Percentiles rank a stretch among this genome's conserved stretches.
phyloP scores from a whole-genome alignment of 345 rosid species.

The Arabis alpina region DNA sequence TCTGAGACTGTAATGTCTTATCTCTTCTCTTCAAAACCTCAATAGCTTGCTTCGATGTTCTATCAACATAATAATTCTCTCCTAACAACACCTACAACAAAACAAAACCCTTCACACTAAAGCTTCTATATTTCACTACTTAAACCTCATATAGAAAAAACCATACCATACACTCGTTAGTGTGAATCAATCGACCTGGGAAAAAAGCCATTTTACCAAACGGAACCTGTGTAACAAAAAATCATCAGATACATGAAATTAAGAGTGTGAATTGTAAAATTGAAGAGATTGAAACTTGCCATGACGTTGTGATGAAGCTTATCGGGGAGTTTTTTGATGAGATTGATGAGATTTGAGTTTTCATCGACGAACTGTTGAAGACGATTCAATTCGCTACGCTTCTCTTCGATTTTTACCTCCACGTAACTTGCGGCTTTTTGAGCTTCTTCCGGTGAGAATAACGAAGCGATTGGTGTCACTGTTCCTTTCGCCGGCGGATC shows the following conservation, averaged over 20 bases:
- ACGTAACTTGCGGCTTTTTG: conserved; percentile 71
- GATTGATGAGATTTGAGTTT: conserved; percentile 63
- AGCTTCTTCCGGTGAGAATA: conserved; percentile 68
- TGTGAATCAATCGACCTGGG: conserved; percentile 85
- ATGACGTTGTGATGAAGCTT: conserved; percentile 82
- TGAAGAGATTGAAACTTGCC: conserved; percentile 44
- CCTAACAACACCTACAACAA: conserved; percentile 74
- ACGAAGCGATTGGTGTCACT: conserved; percentile 67
- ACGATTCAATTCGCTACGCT: conserved; percentile 57
- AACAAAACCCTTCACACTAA: not conserved
- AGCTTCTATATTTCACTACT: not conserved
- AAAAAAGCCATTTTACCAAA: conserved; percentile 85
- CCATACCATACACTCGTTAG: conserved; percentile 81
- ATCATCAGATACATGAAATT: not conserved
- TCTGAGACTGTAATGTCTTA: conserved; percentile 63
- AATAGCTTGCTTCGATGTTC: conserved; percentile 76
- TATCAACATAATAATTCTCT: conserved; percentile 74
- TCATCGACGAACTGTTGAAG: conserved; percentile 64
- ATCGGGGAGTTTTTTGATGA: conserved; percentile 71
- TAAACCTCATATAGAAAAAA: conserved; percentile 4
- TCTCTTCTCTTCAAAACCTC: conserved; percentile 85
- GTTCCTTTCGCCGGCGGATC: conserved; percentile 56
- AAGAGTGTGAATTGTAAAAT: not conserved
- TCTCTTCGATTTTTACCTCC: conserved; percentile 61
- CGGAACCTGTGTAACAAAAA: conserved; percentile 58